Evolutionary conservation across 495 filamentous ascomycete genomes (phyloP), one percentile per base, ranked within the genome.

Genomic region (Penicillium desertorum): DNA sequence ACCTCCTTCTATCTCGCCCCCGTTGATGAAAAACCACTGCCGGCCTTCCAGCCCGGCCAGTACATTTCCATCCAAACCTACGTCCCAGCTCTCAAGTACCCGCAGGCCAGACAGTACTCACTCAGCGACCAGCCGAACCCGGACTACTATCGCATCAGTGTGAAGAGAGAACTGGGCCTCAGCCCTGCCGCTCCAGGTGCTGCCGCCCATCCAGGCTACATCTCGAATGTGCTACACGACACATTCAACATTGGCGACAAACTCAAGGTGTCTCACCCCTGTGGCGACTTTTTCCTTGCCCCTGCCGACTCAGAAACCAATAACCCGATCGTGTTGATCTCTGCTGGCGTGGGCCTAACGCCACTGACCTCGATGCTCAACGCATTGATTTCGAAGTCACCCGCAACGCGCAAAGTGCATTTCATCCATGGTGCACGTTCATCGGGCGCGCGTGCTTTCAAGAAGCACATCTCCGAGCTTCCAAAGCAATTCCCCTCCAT

Each of bases 71-170:
- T 91, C 43, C 79, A 80, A 53, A 64, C 84, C 10, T 70, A 76
- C 57, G 79, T 87, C 0, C 83, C 83, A 0, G 73, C 81, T 23
- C 75, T 89, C 34, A 74, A 80, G 16, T 73, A 85, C 63, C 62
- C 72, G 39, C 88, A 91, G 69, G 76, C 80, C n/a, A 74, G 88
- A 45, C 88, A 90, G 75, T 91, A 90, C 72, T 87, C 83, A 17
- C 83, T 91, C 48, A 84, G 80, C 68, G 87, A 89, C 47, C 73
- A 76, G 44, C 86, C 83, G 5, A 65, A 69, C 1, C 62, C 71
- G 19, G 76, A 81, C 27, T 83, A 84, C 67, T 88, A 88, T 74
- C 84, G 88, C 51, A 86, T 90, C 72, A 85, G 77, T 51, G 81
- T 91, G 59, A 88, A 89, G 81, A 82, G 77, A 48, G 87, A 90